These are phyloP conservation scores for Pythium coloratum DNA, from an alignment of 352 stramenopile species.

Conservation along the genomic window DNA sequence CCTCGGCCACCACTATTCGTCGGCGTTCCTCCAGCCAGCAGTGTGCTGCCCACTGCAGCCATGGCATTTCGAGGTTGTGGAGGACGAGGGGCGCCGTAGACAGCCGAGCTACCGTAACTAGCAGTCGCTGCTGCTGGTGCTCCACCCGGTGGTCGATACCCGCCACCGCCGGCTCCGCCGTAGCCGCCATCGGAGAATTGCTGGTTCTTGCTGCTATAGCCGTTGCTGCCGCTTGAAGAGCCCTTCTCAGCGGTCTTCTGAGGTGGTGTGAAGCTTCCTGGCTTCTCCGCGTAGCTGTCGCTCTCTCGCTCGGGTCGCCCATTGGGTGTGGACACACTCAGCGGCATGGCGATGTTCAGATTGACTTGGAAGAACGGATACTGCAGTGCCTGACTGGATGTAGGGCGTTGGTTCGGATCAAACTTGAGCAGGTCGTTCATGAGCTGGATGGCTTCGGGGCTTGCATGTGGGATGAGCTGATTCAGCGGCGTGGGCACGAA, in stretches of 20 bases:
- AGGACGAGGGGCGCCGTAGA: slow-evolving; percentile 46
- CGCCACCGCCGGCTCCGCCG: slow-evolving; percentile 36
- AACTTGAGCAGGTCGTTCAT: slow-evolving; percentile 93
- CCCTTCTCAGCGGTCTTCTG: slow-evolving; percentile 48
- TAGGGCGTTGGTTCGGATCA: slow-evolving; percentile 92
- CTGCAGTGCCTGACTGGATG: slow-evolving; percentile 92
- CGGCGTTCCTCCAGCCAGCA: slow-evolving; percentile 57
- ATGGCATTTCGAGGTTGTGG: slow-evolving; percentile 66
- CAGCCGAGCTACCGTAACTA: slow-evolving; percentile 14
- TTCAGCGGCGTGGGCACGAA: slow-evolving; percentile 90
- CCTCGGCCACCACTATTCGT: slow-evolving; percentile 41
- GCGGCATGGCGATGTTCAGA: slow-evolving; percentile 66
- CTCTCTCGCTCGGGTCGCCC: slow-evolving; percentile 44
- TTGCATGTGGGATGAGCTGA: slow-evolving; percentile 91
- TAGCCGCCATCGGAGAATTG: slow-evolving; percentile 37
- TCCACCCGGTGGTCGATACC: slow-evolving; percentile 13
- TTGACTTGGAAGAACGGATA: slow-evolving; percentile 95
- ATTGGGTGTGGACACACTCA: slow-evolving; percentile 69
- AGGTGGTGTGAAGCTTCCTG: slow-evolving; percentile 54
- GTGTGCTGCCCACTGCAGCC: slow-evolving; percentile 60
- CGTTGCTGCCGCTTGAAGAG: slow-evolving; percentile 50
- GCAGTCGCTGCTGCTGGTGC: slow-evolving; percentile 13
- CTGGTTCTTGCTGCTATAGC: slow-evolving; percentile 51
- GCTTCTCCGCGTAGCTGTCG: slow-evolving; percentile 37
- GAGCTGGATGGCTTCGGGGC: slow-evolving; percentile 88